Base-by-base conservation (phyloP, 768 basidiomycete genomes). In the Auriscalpium microsporum region DNA sequence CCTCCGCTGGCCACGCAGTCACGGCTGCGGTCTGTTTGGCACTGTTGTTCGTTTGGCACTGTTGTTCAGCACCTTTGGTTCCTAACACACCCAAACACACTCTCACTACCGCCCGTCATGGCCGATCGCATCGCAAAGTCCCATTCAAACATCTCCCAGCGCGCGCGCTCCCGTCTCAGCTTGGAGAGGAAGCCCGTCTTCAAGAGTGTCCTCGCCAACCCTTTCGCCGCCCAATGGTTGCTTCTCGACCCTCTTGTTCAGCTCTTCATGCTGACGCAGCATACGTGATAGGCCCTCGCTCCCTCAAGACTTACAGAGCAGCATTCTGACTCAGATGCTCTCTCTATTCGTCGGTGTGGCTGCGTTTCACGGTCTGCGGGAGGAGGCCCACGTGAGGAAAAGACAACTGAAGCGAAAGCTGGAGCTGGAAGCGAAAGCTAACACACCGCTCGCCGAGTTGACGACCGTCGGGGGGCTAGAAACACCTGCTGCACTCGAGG, bases 171-270 rank as follows among this genome's bases (percentile, higher is more conserved):
- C 19, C 72, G 72, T n/a, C 56, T 68, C 16, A 56, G 59, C 8
- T 8, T 63, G 14, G 86, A 89, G 21, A 79, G 75, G 47, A 90
- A 83, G 63, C 70, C 73, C 1, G 79, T 84, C 0, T 90, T 81
- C 71, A 90, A 82, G 60, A 77, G 79, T 56, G 83, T 85, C 0
- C 71, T 92, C 21, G 83, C 84, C 50, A 90, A 79, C 56, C 90
- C 90, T 2, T 85, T 86, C 62, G 76, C 77, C 10, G 72, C 90
- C 14, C 66, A 70, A 65, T 92, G 90, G 90, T 90, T 63, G 51
- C 46, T 57, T 62, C 54, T 10, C 40, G 34, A 55, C 46, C 50
- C 58, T 62, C 58, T 33, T 36, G 34, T 49, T 14, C 21, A 10
- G 37, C 10, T 42, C 40, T 52, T 50, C n/a, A 63, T 40, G 50